phyloP scores from a whole-genome alignment of 306 rosid genomes.

The Neltuma alba region DNA sequence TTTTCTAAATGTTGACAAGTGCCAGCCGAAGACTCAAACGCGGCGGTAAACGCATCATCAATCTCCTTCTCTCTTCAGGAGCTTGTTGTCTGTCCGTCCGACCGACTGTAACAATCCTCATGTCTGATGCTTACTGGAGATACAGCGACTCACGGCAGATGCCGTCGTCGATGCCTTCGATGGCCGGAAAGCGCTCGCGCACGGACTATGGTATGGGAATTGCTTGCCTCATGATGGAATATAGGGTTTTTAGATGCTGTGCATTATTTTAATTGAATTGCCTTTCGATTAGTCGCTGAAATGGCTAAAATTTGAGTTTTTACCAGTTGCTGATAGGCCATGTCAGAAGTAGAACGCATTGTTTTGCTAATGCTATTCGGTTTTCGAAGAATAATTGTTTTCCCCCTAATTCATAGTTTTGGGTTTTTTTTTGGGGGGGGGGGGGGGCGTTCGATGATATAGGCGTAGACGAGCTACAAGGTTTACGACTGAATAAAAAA shows the following conservation, averaged over 20 bases:
- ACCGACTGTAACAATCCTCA: constrained; percentile 6
- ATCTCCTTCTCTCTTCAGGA: neutral
- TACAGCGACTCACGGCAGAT: constrained; percentile 74
- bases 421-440: no score
- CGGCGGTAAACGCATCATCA: neutral
- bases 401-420: neutral
- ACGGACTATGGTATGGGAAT: constrained; percentile 66
- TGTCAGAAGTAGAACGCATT: neutral
- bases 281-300: neutral
- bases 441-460: neutral
- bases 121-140: constrained; percentile 96
- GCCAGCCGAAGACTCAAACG: neutral
- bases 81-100: neutral
- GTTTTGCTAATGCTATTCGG: neutral
- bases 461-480: neutral
- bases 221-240: constrained; percentile 1
- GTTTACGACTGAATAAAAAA: neutral
- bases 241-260: constrained; percentile 31
- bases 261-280: neutral
- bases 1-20: neutral
- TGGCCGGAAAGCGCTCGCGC: constrained; percentile 85
- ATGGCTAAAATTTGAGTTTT: neutral
- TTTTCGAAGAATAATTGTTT: neutral
- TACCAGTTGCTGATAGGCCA: neutral
- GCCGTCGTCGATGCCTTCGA: constrained; percentile 53